Evolutionary conservation across 805 yeast genomes (phyloP), one percentile per base, ranked within the genome.

Genomic region (Saccharomyces jurei): DNA sequence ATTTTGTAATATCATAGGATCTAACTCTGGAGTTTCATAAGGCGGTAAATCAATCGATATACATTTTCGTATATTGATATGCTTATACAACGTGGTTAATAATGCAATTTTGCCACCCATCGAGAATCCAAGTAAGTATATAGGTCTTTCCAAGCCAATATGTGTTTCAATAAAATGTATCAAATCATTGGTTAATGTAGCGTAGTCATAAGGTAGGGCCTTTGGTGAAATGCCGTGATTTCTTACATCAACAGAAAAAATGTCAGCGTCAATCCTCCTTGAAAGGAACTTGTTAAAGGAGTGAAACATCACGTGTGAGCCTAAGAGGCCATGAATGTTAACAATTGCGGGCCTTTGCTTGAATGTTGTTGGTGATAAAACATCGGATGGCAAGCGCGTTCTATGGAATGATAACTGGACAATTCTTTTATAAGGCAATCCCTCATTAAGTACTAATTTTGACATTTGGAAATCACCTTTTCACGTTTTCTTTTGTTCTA

Each of bases 21-120:
- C 65, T 31, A 68, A 46, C 3, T 22, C 25, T 3, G 65, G 60
- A 3, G 65, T 60, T 31, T 50, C 55, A 51, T 66, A 66, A 13
- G 72, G 71, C 14, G 72, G 71, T 48, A 63, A 56, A 54, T 69
- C 73, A 2, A 81, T 71, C 3, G 81, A 76, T 0, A 81, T 70
- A 31, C 81, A 59, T 54, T 71, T 74, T 4, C 69, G 62, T 0
- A 79, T 69, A 46, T 65, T 64, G 5, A 60, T 21, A 13, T 54
- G 41, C 2, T 58, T 52, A 25, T 36, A 27, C 32, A 82, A 62
- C 0, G 79, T 67, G 1, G 74, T 72, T 49, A 75, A 53, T 77
- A 82, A 75, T 0, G 80, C 80, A 0, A 78, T 75, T 60, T 81
- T 81, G 3, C 83, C 86, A 1, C 87, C 87, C 80, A 82, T 77